Base-by-base conservation (phyloP, 306 rosid genomes). In the Cyclanthera cordifolia region DNA sequence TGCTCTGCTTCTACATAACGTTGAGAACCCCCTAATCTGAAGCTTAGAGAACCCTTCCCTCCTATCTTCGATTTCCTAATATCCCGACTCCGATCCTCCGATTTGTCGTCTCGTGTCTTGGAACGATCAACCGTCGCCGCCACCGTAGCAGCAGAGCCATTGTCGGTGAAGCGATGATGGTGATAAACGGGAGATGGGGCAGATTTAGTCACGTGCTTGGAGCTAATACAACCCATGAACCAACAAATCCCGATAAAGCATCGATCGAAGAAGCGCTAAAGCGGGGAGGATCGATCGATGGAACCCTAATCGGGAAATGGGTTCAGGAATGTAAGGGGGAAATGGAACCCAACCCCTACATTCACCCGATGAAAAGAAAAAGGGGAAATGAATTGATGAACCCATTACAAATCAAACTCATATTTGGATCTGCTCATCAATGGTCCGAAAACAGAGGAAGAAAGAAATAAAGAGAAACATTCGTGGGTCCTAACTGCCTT, bases 221-320 rank as follows among this genome's bases (percentile, higher is more conserved):
- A 94, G 84, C 56, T 86, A 75, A 94, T 82, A 82, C 96, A 94
- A 88, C 97, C 97, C 99, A 94, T 94, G 80, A 49, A 69, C 59
- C 76, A 11, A 78, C 79, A 77, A 75, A 67, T 70, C 74, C 78
- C 79, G 25, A 16, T 69, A 16, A 69, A 77, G 86, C 75, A 83
- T 82, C 77, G 75, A 77, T 19, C 75, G 11, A 27, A 53, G 41
- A 14, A 32, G 11, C 20, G 19, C 0, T 3, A 56, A 15, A 15
- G 9, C 61, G 1, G 24, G 0, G 10, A 14, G n/a, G 76, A 75
- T 61, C 75, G 77, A 76, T 32, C 41, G 41, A 34, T 34, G 8
- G 41, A 34, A 1, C 73, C 78, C 77, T 14, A 73, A 69, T 79
- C 61, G 58, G 75, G 73, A 72, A 69, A 84, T 72, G 87, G 84